Conservation (phyloP, 495 filamentous ascomycete genomes). For the Neurospora terricola region DNA sequence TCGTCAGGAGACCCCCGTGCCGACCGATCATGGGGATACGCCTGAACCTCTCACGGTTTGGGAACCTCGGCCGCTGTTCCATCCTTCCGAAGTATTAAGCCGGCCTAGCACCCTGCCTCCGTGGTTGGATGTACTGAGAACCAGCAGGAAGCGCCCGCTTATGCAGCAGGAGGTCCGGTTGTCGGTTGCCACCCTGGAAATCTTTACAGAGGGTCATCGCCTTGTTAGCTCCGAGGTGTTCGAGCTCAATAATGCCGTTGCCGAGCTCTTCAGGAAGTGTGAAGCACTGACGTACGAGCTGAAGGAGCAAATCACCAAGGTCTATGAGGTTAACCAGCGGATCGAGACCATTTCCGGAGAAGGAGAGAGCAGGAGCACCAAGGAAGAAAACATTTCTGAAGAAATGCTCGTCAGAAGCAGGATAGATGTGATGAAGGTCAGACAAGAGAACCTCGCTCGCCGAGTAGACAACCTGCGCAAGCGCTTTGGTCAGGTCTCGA, state of each 20-base stretch:
- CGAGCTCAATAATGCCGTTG: constrained; percentile 58
- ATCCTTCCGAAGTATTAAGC: constrained; percentile 57
- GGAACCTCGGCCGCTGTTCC: constrained; percentile 57
- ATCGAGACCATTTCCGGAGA: constrained; percentile 54
- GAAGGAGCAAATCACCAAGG: constrained; percentile 56
- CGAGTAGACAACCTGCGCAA: constrained; percentile 55
- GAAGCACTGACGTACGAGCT: constrained; percentile 64
- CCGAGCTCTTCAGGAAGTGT: constrained; percentile 73
- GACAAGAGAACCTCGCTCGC: constrained; percentile 47
- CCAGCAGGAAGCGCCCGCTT: constrained; percentile 46
- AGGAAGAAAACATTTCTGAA: constrained; percentile 29
- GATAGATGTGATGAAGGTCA: constrained; percentile 46
- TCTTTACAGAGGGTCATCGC: constrained; percentile 69
- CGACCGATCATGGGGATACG: constrained; percentile 14
- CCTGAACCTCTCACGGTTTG: constrained; percentile 27
- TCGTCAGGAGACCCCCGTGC: constrained; percentile 17
- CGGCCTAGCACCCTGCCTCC: constrained; percentile 45
- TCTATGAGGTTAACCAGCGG: constrained; percentile 53
- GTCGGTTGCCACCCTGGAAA: constrained; percentile 61
- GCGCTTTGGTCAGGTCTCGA: constrained; percentile 47
- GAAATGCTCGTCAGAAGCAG: constrained; percentile 49
- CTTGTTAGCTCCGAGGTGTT: constrained; percentile 65
- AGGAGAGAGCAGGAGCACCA: constrained; percentile 39
- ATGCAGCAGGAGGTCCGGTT: constrained; percentile 65
- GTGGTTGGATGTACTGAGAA: constrained; percentile 53